These are phyloP conservation scores for Penicillium sp. DNA, from an alignment of 2,329 filamentous ascomycete species.

Conservation along the genomic window DNA sequence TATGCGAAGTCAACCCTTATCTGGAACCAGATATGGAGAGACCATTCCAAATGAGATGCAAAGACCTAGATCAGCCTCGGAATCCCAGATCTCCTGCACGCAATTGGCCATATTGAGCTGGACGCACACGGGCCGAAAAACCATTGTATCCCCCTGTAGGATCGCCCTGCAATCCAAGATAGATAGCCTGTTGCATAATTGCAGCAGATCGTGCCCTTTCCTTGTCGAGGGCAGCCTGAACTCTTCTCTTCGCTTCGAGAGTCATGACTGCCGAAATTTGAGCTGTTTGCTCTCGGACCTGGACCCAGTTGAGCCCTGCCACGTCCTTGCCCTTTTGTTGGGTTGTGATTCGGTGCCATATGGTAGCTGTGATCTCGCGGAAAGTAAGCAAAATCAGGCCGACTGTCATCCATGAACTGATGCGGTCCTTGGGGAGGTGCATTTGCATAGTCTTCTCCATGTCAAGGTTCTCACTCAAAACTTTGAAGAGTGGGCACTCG, in stretches of 20 bases:
- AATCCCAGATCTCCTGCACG: neutral
- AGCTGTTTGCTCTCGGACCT: slow-evolving; percentile 1
- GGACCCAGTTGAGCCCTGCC: slow-evolving; percentile 25
- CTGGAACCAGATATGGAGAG: no score
- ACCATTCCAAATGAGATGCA: neutral
- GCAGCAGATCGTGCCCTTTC: neutral
- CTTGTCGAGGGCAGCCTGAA: no score
- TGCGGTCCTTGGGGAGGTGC: slow-evolving; percentile 21
- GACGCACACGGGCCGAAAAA: neutral
- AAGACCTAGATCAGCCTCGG: neutral
- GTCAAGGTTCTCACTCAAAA: slow-evolving; percentile 16
- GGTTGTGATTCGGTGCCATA: slow-evolving; percentile 22
- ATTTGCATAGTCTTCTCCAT: slow-evolving; percentile 22
- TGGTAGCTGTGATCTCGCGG: slow-evolving; percentile 18
- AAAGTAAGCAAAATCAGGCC: slow-evolving; percentile 30
- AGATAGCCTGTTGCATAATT: neutral
- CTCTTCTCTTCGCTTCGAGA: neutral
- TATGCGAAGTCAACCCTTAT: neutral
- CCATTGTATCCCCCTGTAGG: neutral
- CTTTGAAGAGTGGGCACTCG: slow-evolving; percentile 21
- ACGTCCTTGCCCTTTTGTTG: slow-evolving; percentile 15
- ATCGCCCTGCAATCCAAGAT: neutral
- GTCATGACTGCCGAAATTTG: neutral
- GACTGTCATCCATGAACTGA: slow-evolving; percentile 28
- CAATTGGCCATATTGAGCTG: neutral